These are phyloP conservation scores for Elsinoe australis DNA, from an alignment of 2,329 filamentous ascomycete species.

Conservation along the genomic window DNA sequence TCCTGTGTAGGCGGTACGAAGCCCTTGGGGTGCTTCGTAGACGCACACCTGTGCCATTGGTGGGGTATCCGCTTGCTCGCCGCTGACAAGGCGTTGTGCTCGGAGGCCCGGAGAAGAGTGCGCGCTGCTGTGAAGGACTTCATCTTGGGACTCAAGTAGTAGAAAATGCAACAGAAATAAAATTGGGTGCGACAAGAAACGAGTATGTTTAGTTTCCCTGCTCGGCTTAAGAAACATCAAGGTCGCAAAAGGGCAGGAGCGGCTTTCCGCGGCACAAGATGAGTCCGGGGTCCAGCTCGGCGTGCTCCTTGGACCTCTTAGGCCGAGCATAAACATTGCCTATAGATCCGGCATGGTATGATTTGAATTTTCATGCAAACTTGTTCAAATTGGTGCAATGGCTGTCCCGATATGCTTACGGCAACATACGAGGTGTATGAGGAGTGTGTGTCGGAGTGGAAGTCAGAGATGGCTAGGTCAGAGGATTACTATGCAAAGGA, in stretches of 20 bases:
- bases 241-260: constrained; percentile 5
- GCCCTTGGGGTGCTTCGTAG: constrained; percentile 60
- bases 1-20: constrained; percentile 61
- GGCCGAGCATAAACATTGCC: constrained; percentile 14
- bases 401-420: constrained; percentile 10
- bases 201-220: no score
- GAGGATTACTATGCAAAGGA: constrained; percentile 2
- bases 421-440: constrained; percentile 12
- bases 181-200: no score
- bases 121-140: constrained; percentile 9
- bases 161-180: not conserved
- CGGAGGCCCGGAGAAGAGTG: not conserved
- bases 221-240: constrained; percentile 4
- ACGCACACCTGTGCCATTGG: constrained; percentile 40
- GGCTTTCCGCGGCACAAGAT: constrained; percentile 5
- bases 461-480: constrained; percentile 1
- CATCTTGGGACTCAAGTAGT: no score
- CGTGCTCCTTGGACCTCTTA: constrained; percentile 11
- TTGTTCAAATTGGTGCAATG: not conserved
- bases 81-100: no score
- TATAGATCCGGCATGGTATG: not conserved
- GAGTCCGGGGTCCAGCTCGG: not conserved
- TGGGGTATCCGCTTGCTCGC: no score
- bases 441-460: constrained; percentile 9
- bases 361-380: not conserved